Evolutionary conservation across 1,284 basidiomycete genomes (phyloP).

Genomic region (Trametes polyzona): DNA sequence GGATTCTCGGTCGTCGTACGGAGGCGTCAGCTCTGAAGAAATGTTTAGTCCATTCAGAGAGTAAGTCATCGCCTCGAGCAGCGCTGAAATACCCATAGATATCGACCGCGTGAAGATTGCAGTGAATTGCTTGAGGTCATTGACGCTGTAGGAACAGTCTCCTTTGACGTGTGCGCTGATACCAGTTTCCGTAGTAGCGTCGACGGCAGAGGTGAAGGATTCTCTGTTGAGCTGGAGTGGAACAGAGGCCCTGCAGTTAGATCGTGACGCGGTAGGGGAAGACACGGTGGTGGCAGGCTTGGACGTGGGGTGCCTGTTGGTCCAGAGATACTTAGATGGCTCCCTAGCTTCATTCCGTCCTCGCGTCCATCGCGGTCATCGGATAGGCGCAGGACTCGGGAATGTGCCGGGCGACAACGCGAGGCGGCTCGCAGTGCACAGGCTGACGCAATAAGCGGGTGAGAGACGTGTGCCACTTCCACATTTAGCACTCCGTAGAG

Average conservation of each 20-base stretch:
- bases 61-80: slow-evolving; percentile 70
- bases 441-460: too few relatives aligned
- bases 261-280: background rate
- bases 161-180: slow-evolving; percentile 32
- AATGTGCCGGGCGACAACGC: too few relatives aligned
- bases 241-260: background rate
- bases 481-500: too few relatives aligned
- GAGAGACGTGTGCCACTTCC: too few relatives aligned
- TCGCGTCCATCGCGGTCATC: too few relatives aligned
- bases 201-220: slow-evolving; percentile 43
- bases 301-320: background rate
- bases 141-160: slow-evolving; percentile 14
- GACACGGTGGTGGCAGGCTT: background rate
- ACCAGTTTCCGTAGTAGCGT: slow-evolving; percentile 54
- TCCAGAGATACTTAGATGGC: background rate
- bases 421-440: too few relatives aligned
- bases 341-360: slow-evolving; percentile 45
- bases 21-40: slow-evolving; percentile 68
- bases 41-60: slow-evolving; percentile 72
- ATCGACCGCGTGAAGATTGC: slow-evolving; percentile 37
- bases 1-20: slow-evolving; percentile 70
- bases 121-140: slow-evolving; percentile 41
- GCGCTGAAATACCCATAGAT: slow-evolving; percentile 14
- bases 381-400: too few relatives aligned
- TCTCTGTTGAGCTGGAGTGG: background rate